Evolutionary conservation across 441 rosid species (phyloP).

Genomic region (Metrosideros polymorpha): DNA sequence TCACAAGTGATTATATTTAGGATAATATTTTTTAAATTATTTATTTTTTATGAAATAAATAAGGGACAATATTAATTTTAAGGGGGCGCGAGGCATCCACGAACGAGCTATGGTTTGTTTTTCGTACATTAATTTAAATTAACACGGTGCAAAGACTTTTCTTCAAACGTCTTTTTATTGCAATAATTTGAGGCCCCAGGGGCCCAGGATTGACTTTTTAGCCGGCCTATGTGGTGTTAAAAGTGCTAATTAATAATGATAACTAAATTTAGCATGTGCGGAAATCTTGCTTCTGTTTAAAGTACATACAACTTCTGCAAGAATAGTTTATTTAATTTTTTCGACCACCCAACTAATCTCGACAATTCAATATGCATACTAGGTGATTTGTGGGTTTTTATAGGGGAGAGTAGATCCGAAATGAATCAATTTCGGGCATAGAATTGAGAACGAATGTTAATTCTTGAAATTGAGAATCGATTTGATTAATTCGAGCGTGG

Average conservation of each 20-base stretch:
- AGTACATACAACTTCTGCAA: neutral
- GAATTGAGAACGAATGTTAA: accelerated
- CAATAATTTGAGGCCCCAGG: neutral
- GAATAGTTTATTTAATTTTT: neutral
- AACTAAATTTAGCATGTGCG: neutral
- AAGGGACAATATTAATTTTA: neutral
- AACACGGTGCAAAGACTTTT: neutral
- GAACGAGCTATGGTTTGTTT: neutral
- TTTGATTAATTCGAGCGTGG: neutral
- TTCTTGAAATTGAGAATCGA: accelerated
- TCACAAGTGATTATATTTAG: accelerated
- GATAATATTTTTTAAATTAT: neutral
- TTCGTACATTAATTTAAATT: neutral
- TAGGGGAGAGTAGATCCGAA: accelerated
- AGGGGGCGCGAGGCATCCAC: neutral
- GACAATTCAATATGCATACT: neutral
- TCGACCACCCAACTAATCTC: accelerated
- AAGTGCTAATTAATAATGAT: neutral
- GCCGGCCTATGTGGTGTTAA: neutral
- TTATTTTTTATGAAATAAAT: neutral
- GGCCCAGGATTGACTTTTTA: neutral
- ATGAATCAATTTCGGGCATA: accelerated
- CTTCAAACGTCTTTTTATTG: neutral
- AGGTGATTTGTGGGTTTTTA: neutral
- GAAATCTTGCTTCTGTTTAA: neutral